These are phyloP conservation scores for Vitis hybrid DNA, from an alignment of 177 flowering plant species.

Conservation along the genomic window DNA sequence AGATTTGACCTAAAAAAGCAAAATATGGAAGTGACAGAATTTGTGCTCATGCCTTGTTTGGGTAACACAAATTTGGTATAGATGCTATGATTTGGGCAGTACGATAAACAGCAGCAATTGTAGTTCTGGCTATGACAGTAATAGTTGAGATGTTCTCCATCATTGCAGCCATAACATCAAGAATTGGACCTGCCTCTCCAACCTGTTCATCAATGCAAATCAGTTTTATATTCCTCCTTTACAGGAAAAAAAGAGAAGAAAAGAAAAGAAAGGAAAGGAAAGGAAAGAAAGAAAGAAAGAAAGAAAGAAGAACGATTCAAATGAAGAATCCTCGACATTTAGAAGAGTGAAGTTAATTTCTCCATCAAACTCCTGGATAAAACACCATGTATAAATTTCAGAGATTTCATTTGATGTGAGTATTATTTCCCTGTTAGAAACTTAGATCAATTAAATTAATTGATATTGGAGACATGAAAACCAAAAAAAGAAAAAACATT, in stretches of 20 bases:
- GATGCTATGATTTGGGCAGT: constrained; percentile 89
- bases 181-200: constrained; percentile 94
- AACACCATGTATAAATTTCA: too few species aligned
- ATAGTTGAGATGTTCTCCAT: constrained; percentile 77
- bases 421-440: too few species aligned
- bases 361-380: too few species aligned
- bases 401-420: too few species aligned
- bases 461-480: too few species aligned
- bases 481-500: too few species aligned
- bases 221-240: background rate
- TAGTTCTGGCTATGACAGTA: constrained; percentile 64
- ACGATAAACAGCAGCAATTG: constrained; percentile 79
- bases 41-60: constrained; percentile 66
- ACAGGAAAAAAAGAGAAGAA: background rate
- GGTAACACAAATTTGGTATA: constrained; percentile 76
- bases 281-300: background rate
- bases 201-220: constrained; percentile 48
- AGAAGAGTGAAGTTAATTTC: too few species aligned
- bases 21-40: background rate
- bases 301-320: too few species aligned
- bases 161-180: constrained; percentile 89
- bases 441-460: too few species aligned
- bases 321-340: too few species aligned
- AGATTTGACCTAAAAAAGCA: background rate
- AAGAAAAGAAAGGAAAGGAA: background rate